These are phyloP conservation scores for Singerocomus rubriflavus DNA, from an alignment of 1,284 basidiomycete genomes.

Conservation along the genomic window DNA sequence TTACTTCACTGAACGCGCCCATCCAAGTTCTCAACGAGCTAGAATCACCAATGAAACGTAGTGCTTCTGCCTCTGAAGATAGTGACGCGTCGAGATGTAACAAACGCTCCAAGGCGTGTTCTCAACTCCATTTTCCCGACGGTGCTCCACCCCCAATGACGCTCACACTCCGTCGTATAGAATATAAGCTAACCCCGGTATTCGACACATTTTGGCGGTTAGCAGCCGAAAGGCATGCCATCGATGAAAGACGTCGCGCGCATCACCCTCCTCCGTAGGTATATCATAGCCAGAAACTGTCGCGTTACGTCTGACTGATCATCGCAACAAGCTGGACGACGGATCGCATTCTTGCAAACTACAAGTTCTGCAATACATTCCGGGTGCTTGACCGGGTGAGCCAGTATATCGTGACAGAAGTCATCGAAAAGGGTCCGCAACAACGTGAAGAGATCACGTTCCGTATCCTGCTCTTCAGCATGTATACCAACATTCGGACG, in stretches of 20 bases:
- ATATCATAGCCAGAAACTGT: background rate
- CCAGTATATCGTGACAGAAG: conserved; percentile 56
- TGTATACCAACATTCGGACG: conserved; percentile 58
- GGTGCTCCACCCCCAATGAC: conserved; percentile 27
- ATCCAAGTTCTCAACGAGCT: background rate
- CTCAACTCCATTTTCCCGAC: conserved; percentile 17
- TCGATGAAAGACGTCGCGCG: conserved; percentile 50
- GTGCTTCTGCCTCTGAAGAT: conserved; percentile 11
- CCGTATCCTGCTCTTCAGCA: conserved; percentile 58
- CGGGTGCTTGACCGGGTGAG: conserved; percentile 58
- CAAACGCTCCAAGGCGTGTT: conserved; percentile 27
- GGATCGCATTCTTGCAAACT: conserved; percentile 46
- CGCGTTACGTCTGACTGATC: conserved; percentile 16
- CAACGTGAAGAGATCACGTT: conserved; percentile 52
- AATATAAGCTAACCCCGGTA: conserved; percentile 44
- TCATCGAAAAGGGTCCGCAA: conserved; percentile 61
- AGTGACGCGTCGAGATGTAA: conserved; percentile 5
- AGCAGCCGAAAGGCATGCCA: conserved; percentile 52
- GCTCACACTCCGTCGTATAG: conserved; percentile 36
- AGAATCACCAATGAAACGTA: conserved; percentile 22
- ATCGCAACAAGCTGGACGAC: conserved; percentile 50
- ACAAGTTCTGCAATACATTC: conserved; percentile 61
- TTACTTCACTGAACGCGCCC: conserved; percentile 5
- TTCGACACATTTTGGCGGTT: conserved; percentile 61
- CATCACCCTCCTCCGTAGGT: conserved; percentile 51